Evolutionary conservation across 768 basidiomycete species (phyloP), one percentile per base, ranked within the genome.

Genomic region (Psilocybe cubensis): DNA sequence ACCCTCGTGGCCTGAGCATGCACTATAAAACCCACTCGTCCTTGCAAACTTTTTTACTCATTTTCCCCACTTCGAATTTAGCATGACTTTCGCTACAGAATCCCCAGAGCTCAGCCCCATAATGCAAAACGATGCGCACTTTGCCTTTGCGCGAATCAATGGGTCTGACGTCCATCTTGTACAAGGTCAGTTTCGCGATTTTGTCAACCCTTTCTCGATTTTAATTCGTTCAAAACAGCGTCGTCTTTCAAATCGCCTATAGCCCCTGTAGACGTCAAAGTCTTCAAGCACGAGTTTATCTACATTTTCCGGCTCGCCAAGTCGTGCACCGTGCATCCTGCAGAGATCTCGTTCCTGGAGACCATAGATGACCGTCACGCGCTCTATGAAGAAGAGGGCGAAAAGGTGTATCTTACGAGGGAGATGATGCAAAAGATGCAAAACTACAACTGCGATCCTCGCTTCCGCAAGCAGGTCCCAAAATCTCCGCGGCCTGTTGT

Each of bases 201-300:
- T 38, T 44, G 41, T 54, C 27, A 58, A 44, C 52, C 17, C 21
- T 28, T 52, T 17, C 18, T 12, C 3, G 51, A 31, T 46, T n/a
- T 57, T 54, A 14, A 23, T 28, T 55, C 25, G 35, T 40, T 21
- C 49, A 25, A 31, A 33, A 8, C 44, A 79, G 79, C 80, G 21
- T 76, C 76, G 3, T 58, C 65, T 0, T 75, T 79, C n/a, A 61
- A 68, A n/a, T 79, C 80, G 2, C 72, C 80, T 23, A 67, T 81
- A 41, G 75, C 76, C 12, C 70, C 79, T 8, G 72, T 82, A 33
- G 78, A 83, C 49, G 77, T 82, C n/a, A 82, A 81, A 66, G 74
- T 83, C 43, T 84, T 82, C 66, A 76, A 75, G 56, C 84, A 87
- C 65, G 85, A 87, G 68, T 85, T 86, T 60, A 81, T 82, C 68